These are phyloP conservation scores for Echites panduratus DNA, from an alignment of 257 asterid genomes.

Conservation along the genomic window DNA sequence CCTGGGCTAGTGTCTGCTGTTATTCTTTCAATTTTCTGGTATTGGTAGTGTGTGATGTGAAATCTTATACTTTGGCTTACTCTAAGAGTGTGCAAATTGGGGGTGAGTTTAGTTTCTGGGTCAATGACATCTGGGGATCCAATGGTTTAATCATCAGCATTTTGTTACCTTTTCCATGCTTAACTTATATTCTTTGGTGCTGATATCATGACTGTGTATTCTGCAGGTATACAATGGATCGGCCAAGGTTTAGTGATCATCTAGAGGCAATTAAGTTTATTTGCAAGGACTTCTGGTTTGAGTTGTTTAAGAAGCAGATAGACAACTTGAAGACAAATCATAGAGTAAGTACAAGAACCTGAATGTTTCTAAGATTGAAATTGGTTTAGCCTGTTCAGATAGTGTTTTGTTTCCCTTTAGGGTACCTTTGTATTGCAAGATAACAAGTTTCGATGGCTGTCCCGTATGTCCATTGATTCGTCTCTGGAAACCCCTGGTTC, in stretches of 20 bases:
- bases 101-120: not conserved
- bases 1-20: not conserved
- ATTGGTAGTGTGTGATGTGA: not conserved
- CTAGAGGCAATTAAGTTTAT: conserved; percentile 94
- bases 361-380: not conserved
- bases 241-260: conserved; percentile 91
- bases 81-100: not conserved
- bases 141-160: not conserved
- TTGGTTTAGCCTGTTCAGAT: not conserved
- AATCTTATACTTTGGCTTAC: not conserved
- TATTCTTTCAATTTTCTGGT: not conserved
- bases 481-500: conserved; percentile 58
- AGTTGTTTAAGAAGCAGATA: conserved; percentile 96
- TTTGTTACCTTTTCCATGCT: not conserved
- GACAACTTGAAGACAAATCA: conserved; percentile 97
- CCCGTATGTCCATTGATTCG: conserved; percentile 80
- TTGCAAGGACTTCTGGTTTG: conserved; percentile 99
- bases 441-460: conserved; percentile 80
- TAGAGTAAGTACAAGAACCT: conserved; percentile 52
- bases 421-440: conserved; percentile 99
- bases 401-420: conserved; percentile 29
- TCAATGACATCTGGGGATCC: not conserved
- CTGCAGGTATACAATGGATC: conserved; percentile 82
- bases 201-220: not conserved
- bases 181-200: not conserved